Base-by-base conservation (phyloP, 306 rosid species). In the Rubus parviflorus region DNA sequence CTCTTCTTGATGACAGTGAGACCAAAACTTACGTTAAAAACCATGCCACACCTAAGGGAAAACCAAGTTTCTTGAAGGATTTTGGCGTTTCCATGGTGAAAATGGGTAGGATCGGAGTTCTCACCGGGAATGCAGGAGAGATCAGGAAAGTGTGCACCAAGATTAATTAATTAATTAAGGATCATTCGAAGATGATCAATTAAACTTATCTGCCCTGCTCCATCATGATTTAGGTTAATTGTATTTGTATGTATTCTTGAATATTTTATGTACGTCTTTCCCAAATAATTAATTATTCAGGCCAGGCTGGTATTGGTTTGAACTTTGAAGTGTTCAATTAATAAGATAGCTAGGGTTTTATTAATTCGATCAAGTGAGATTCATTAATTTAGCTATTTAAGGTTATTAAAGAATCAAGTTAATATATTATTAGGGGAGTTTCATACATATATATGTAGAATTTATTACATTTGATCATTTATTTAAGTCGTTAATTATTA, bases 61-160 rank as follows among this genome's bases (percentile, higher is more conserved):
- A 22, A 25, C 7, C 72, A 38, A 30, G 78, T 35, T 84, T 84
- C 87, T 84, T 81, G 51, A 65, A 81, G 35, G 83, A 84, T 69
- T 84, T 84, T 8, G 85, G 85, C 4, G 83, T 75, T 49, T 84
- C 85, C 53, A 84, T 84, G 83, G 83, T 84, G 53, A 81, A 81
- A 5, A 77, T 84, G 87, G 87, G 85, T 17, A 79, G 83, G 85
- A 65, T 81, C 37, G 81, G 62, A 62, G 85, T 78, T 61, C 82
- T 81, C 60, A 84, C 85, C 3, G 88, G 88, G 15, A 74, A 42
- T 2, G 43, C 58, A 9, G 85, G 85, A 14, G 83, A 84, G 51
- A 68, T 84, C 75, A 81, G 88, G 61, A 85, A 85, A 49, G 70
- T 46, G 16, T 81, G 85, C 68, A 49, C 79, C 76, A 78, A 25